Evolutionary conservation across 2,329 filamentous ascomycete species (phyloP).

Genomic region (Orbilia brochopaga): DNA sequence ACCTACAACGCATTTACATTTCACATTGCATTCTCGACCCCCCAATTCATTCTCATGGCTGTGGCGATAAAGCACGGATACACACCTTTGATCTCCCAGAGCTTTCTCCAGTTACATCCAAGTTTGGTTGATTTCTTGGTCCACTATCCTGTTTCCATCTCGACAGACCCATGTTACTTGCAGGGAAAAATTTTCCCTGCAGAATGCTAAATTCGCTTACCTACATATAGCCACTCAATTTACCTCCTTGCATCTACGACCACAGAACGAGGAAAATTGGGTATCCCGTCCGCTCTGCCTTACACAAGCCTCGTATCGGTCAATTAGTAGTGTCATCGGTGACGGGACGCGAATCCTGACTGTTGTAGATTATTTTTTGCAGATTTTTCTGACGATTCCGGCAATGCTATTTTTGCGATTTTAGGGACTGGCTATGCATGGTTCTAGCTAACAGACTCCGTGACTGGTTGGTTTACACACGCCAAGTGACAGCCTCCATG

Average conservation of each 20-base stretch:
- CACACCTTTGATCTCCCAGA: too few relatives aligned
- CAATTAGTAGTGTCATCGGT: conserved; percentile 41
- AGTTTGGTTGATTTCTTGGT: too few relatives aligned
- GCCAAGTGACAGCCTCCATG: background rate
- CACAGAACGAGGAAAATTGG: conserved; percentile 17
- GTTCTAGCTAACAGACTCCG: too few relatives aligned
- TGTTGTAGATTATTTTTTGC: conserved; percentile 24
- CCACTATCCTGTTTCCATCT: too few relatives aligned
- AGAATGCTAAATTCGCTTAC: background rate
- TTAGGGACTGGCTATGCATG: too few relatives aligned
- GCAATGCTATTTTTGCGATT: too few relatives aligned
- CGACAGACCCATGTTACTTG: background rate
- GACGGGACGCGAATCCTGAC: conserved; percentile 33
- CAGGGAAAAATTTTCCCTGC: conserved; percentile 1
- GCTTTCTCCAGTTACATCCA: too few relatives aligned
- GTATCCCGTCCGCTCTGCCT: conserved; percentile 38
- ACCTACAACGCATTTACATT: too few relatives aligned
- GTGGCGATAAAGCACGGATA: too few relatives aligned
- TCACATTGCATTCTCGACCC: too few relatives aligned
- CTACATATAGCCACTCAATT: background rate
- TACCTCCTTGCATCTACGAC: conserved; percentile 13
- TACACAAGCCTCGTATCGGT: conserved; percentile 32
- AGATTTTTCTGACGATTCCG: too few relatives aligned
- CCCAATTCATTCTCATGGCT: too few relatives aligned
- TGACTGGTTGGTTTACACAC: background rate